Evolutionary conservation across 2,329 filamentous ascomycete species (phyloP).

Genomic region (Pezicula radicicola): DNA sequence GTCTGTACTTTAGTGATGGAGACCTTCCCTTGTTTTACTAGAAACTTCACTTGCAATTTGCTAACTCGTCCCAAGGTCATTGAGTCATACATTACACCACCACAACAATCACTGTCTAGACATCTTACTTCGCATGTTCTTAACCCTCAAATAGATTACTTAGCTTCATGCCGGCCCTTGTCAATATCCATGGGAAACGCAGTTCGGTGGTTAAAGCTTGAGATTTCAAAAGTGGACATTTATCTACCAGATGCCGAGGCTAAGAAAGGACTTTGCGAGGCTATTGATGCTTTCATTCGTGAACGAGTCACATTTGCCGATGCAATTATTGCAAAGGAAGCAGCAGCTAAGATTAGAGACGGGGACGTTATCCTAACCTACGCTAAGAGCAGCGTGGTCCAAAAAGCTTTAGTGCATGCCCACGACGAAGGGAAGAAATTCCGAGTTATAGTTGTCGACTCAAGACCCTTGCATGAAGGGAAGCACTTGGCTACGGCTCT

Average conservation of each 20-base stretch:
- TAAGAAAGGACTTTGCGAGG: slow-evolving; percentile 72
- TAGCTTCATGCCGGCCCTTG: slow-evolving; percentile 91
- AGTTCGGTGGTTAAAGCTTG: slow-evolving; percentile 89
- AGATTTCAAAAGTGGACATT: slow-evolving; percentile 87
- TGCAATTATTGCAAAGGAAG: slow-evolving; percentile 76
- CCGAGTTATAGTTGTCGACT: slow-evolving; percentile 81
- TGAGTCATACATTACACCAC: slow-evolving; percentile 85
- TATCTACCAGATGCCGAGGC: slow-evolving; percentile 78
- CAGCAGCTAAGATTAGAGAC: slow-evolving; percentile 70
- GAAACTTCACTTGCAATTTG: background rate
- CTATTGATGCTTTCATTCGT: slow-evolving; percentile 85
- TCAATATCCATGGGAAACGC: slow-evolving; percentile 97
- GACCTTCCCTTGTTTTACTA: background rate
- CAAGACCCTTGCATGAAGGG: slow-evolving; percentile 67
- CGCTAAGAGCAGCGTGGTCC: slow-evolving; percentile 81
- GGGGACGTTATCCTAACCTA: slow-evolving; percentile 85
- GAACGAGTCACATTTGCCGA: slow-evolving; percentile 88
- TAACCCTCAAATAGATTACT: slow-evolving; percentile 91
- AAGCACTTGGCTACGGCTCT: slow-evolving; percentile 70
- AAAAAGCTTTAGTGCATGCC: slow-evolving; percentile 75
- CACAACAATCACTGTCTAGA: slow-evolving; percentile 78
- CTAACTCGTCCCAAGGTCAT: slow-evolving; percentile 62
- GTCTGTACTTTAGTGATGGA: background rate
- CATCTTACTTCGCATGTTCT: slow-evolving; percentile 90
- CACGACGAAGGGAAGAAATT: slow-evolving; percentile 70